Conservation (phyloP, 2,329 filamentous ascomycete genomes). For the Scedosporium apiospermum region DNA sequence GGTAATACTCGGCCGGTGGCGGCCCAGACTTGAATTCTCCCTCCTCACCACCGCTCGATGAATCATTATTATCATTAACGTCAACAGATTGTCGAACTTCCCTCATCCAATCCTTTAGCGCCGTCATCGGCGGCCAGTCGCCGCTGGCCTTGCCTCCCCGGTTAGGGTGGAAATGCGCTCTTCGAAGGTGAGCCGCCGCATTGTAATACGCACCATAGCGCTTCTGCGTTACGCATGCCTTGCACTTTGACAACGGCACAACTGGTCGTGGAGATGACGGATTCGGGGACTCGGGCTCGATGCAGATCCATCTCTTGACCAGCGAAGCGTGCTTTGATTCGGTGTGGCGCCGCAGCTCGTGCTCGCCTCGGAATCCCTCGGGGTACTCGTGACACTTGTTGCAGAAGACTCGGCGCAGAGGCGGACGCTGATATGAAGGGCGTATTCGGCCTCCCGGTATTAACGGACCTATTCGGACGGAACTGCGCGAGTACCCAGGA, state of each 20-base stretch:
- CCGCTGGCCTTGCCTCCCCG: slow-evolving; percentile 46
- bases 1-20: background rate
- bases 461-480: slow-evolving; percentile 31
- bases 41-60: slow-evolving; percentile 42
- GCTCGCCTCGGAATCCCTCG: slow-evolving; percentile 82
- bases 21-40: slow-evolving; percentile 17
- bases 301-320: slow-evolving; percentile 47
- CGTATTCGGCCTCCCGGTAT: slow-evolving; percentile 27
- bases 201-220: slow-evolving; percentile 51
- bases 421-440: slow-evolving; percentile 40
- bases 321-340: slow-evolving; percentile 47
- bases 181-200: slow-evolving; percentile 46
- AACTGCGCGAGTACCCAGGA: slow-evolving; percentile 27
- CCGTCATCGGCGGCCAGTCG: slow-evolving; percentile 48
- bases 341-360: slow-evolving; percentile 66
- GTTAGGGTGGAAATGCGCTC: slow-evolving; percentile 48
- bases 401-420: slow-evolving; percentile 67
- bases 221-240: slow-evolving; percentile 46
- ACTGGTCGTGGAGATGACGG: slow-evolving; percentile 33
- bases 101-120: slow-evolving; percentile 51
- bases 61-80: slow-evolving; percentile 32
- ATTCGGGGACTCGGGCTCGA: slow-evolving; percentile 33
- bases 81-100: slow-evolving; percentile 45
- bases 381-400: slow-evolving; percentile 70
- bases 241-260: slow-evolving; percentile 44